Percentiles rank a stretch among this genome's conserved stretches.
phyloP scores from a whole-genome alignment of 1,139 yeast genomes.

The Hyphopichia wangnamkhiaoensis region DNA sequence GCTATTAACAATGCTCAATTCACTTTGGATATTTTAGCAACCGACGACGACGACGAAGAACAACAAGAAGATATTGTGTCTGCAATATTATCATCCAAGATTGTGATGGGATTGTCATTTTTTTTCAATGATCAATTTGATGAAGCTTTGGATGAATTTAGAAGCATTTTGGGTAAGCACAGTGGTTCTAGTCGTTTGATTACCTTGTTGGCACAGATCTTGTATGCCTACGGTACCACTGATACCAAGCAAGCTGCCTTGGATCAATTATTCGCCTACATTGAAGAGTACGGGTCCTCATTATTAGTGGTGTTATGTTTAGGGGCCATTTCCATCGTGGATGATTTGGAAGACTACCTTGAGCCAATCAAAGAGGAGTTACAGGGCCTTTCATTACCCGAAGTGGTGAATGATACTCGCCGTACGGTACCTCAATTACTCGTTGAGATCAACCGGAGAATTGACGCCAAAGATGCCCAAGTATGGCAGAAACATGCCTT shows the following conservation, averaged over 20 bases:
- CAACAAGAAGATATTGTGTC: conserved; percentile 12
- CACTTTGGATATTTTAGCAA: conserved; percentile 52
- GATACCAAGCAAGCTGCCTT: conserved; percentile 83
- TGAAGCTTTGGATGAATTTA: conserved; percentile 67
- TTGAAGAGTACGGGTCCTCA: conserved; percentile 65
- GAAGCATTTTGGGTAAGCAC: conserved; percentile 49
- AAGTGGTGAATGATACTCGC: conserved; percentile 50
- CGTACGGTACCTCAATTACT: conserved; percentile 62
- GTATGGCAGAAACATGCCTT: conserved; percentile 74
- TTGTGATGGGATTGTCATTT: conserved; percentile 68
- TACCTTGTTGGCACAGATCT: conserved; percentile 72
- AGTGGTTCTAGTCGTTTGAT: conserved; percentile 61
- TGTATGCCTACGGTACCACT: conserved; percentile 69
- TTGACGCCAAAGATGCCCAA: conserved; percentile 12
- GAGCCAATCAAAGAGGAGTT: conserved; percentile 71
- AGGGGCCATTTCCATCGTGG: conserved; percentile 78
- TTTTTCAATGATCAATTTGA: conserved; percentile 66
- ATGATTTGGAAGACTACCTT: conserved; percentile 58
- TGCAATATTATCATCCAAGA: conserved; percentile 55
- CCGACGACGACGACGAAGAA: conserved; percentile 28
- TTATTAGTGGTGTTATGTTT: conserved; percentile 67
- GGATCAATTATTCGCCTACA: conserved; percentile 65
- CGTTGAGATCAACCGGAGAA: conserved; percentile 42
- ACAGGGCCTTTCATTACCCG: conserved; percentile 47
- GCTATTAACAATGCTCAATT: conserved; percentile 66